Evolutionary conservation across 441 rosid genomes (phyloP), one percentile per base, ranked within the genome.

Genomic region (Theobroma grandiflorum): DNA sequence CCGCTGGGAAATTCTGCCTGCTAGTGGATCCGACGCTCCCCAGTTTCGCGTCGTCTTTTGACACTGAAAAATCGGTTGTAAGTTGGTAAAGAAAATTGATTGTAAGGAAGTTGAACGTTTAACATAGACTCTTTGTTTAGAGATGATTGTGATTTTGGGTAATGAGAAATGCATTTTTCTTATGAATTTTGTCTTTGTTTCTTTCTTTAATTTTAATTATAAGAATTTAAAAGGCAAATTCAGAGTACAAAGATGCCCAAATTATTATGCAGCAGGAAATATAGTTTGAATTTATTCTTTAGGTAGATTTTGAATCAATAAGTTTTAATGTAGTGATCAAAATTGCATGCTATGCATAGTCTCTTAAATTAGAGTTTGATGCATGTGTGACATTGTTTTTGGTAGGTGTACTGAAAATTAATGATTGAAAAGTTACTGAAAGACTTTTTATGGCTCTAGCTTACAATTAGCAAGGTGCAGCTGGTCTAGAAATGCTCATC

Each of bases 1-100:
- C 84, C 95, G 97, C 61, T 94, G 99, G 99, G 95, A 90, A 82
- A 89, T 96, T 85, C 82, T 93, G n/a, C 95, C 98, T 9, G 95
- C 97, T 2, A 85, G 76, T 72, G 95, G 85, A 0, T 82, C 87
- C 64, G 94, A 93, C 77, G 97, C 97, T 8, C 99, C 99, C 1
- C 98, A 93, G 85, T 94, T 96, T 84, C 98, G 99, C 79, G 93
- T 94, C 50, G 97, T 94, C 62, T 96, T 96, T 78, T 95, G 86
- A 91, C 59, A 31, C 16, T 18, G 18, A 40, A 67, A 9, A 6
- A 2, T 65, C 6, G 22, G 4, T 65, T 65, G 47, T 58, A 52
- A 53, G 79, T 62, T n/a, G 16, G 43, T 2, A 31, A 57, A 22
- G 7, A 52, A 12, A 8, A 22, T 59, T 26, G 65, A 31, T 35